Percentiles rank a stretch among this genome's conserved stretches.
phyloP scores from a whole-genome alignment of 495 filamentous ascomycete genomes.

The Aspergillus ostianus region DNA sequence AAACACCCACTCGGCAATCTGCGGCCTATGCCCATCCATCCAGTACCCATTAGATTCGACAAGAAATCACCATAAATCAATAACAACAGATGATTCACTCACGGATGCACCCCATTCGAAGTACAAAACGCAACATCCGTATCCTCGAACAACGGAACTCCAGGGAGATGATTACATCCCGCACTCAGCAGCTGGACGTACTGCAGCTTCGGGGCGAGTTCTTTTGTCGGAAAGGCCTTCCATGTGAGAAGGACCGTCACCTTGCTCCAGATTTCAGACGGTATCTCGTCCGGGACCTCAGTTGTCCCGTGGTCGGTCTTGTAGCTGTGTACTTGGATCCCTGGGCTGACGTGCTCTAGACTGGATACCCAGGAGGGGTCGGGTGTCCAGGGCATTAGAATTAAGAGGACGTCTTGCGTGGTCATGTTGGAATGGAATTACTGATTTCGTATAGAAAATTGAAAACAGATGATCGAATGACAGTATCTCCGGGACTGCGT shows the following conservation, averaged over 20 bases:
- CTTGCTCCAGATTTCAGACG: background rate
- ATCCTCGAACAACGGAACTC: slow-evolving; percentile 55
- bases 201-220: slow-evolving; percentile 52
- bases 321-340: background rate
- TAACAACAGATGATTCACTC: slow-evolving; percentile 7
- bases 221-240: slow-evolving; percentile 24
- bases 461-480: background rate
- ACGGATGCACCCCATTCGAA: slow-evolving; percentile 59
- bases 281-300: background rate
- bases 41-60: background rate
- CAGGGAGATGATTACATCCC: slow-evolving; percentile 56
- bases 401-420: background rate
- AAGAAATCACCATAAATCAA: background rate
- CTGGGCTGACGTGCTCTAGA: background rate
- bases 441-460: background rate
- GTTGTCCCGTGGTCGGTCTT: background rate
- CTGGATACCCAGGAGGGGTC: background rate
- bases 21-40: slow-evolving; percentile 34
- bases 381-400: background rate
- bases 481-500: background rate
- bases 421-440: background rate
- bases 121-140: slow-evolving; percentile 57
- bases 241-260: slow-evolving; percentile 9
- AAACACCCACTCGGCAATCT: slow-evolving; percentile 69
- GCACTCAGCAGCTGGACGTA: slow-evolving; percentile 63